Base-by-base conservation (phyloP, 108 stramenopile genomes). In the Fistulifera pelliculosa region DNA sequence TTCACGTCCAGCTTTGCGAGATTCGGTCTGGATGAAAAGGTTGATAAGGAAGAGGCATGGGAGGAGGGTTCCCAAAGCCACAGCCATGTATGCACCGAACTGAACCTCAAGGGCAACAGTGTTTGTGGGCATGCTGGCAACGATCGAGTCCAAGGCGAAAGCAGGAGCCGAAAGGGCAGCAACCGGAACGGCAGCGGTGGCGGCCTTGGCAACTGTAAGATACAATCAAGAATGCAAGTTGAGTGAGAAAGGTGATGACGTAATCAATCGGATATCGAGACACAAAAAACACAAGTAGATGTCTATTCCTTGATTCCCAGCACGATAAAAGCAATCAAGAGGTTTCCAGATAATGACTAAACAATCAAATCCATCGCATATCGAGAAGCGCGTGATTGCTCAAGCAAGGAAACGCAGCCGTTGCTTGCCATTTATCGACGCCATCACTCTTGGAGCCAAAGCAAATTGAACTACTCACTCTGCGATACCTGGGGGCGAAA, bases 51-150 rank as follows among this genome's bases (percentile, higher is more conserved):
- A 95, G 26, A 92, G 74, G 24, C 50, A 62, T 42, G 94, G 94
- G 43, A 95, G 87, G 73, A 95, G 88, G 38, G 90, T 93, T 72
- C 94, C 94, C 16, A 95, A 68, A 63, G 92, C 80, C 16, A 95
- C 89, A 52, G 94, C 94, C 64, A 95, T 74, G 79, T 90, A 95
- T 38, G 94, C 94, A 62, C 90, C 90, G 72, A 87, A 87, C 62
- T 85, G 84, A 71, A 93, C 90, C 71, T 93, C 82, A 62, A 87
- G 78, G 62, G 86, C 70, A 49, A 93, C 56, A 39, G 84, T 76
- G 55, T 83, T 78, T 59, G 86, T 77, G 41, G 90, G 90, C 49
- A 93, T 77, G 27, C 68, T 62, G 43, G 71, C 81, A 41, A 90
- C 61, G 64, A 90, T 75, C 53, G 84, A 86, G 69, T 91, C 85